These are phyloP conservation scores for Penicillium turbatum DNA, from an alignment of 495 filamentous ascomycete species.

Conservation along the genomic window DNA sequence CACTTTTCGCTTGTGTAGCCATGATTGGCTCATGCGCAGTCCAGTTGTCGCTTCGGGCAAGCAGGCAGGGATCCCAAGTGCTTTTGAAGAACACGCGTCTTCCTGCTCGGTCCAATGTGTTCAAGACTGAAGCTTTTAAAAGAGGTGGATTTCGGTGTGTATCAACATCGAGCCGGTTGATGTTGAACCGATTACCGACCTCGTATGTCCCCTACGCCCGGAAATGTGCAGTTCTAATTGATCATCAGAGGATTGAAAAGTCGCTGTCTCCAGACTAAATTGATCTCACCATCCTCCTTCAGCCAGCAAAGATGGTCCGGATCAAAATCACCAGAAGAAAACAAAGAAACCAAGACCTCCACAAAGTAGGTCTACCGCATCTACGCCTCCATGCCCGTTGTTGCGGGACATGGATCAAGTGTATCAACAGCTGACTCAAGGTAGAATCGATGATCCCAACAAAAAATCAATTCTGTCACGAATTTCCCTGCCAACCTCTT, in stretches of 20 bases:
- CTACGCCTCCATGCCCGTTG: not conserved
- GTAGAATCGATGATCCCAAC: constrained; percentile 15
- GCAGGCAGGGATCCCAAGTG: constrained; percentile 1
- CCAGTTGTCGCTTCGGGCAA: constrained; percentile 11
- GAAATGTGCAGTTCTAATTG: not conserved
- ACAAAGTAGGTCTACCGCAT: constrained; percentile 22
- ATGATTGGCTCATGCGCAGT: constrained; percentile 16
- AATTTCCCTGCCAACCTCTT: constrained; percentile 40
- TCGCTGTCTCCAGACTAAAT: not conserved
- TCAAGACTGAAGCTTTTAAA: not conserved
- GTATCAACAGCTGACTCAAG: not conserved
- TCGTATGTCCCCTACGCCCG: constrained; percentile 6
- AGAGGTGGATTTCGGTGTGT: constrained; percentile 9
- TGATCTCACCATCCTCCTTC: constrained; percentile 3
- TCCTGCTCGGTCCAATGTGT: not conserved
- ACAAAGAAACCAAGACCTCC: constrained; percentile 8
- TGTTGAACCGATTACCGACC: constrained; percentile 4
- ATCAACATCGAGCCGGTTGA: constrained; percentile 8
- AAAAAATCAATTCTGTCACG: constrained; percentile 44
- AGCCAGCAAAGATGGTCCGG: constrained; percentile 24
- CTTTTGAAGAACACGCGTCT: not conserved
- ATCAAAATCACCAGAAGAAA: constrained; percentile 19
- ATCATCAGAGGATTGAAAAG: constrained; percentile 1
- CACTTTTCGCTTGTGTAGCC: constrained; percentile 7
- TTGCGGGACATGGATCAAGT: not conserved